Evolutionary conservation across 768 basidiomycete species (phyloP).

Genomic region (Auriscalpium orientale): DNA sequence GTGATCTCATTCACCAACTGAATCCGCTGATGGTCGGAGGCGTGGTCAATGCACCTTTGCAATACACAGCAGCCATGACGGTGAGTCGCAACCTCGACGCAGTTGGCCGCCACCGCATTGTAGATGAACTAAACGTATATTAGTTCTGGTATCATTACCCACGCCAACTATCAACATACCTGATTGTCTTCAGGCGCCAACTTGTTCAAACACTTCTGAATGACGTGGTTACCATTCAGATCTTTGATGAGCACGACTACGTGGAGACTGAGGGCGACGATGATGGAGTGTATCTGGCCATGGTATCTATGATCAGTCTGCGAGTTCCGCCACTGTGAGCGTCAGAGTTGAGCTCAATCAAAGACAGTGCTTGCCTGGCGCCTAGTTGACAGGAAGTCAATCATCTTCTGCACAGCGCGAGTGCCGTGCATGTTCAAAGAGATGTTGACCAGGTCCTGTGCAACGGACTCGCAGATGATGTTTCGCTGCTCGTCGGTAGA

Average conservation of each 20-base stretch:
- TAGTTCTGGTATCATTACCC: no score
- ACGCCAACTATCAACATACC: constrained; percentile 31
- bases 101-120: constrained; percentile 97
- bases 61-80: constrained; percentile 98
- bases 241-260: constrained; percentile 99
- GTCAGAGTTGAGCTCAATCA: constrained; percentile 30
- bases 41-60: constrained; percentile 97
- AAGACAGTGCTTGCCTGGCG: constrained; percentile 65
- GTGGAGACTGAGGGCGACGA: constrained; percentile 91
- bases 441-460: constrained; percentile 94
- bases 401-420: constrained; percentile 99
- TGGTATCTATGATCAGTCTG: constrained; percentile 81
- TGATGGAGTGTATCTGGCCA: constrained; percentile 92
- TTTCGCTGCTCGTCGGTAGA: constrained; percentile 97
- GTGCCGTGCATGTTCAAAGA: constrained; percentile 99
- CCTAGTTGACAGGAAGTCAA: constrained; percentile 94
- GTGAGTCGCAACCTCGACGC: constrained; percentile 97
- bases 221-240: constrained; percentile 94
- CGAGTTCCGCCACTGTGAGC: constrained; percentile 40
- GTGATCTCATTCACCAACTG: constrained; percentile 99
- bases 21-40: constrained; percentile 88
- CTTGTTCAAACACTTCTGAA: constrained; percentile 98
- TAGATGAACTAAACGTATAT: constrained; percentile 75
- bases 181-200: constrained; percentile 98
- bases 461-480: constrained; percentile 94